Conservation (phyloP, 768 basidiomycete species). For the Harrya chromipes region DNA sequence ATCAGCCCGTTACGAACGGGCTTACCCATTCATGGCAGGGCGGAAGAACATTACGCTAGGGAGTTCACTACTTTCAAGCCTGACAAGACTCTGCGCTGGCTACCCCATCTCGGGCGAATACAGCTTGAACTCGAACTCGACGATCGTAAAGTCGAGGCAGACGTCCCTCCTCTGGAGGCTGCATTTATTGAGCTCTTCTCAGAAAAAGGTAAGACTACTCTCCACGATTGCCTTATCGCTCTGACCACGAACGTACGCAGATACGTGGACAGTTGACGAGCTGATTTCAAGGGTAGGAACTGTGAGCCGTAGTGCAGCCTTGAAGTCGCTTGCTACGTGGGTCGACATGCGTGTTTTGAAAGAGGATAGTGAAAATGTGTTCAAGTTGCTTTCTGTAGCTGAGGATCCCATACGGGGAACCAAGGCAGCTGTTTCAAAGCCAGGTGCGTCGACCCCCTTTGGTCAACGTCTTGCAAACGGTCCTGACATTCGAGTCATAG, state of each 20-base stretch:
- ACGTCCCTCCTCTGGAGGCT: slow-evolving; percentile 87
- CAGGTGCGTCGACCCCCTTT: slow-evolving; percentile 17
- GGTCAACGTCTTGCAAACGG: neutral
- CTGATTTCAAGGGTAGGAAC: slow-evolving; percentile 61
- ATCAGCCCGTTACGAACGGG: neutral
- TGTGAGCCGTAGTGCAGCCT: slow-evolving; percentile 58
- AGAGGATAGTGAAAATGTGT: slow-evolving; percentile 57
- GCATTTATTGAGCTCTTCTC: slow-evolving; percentile 87
- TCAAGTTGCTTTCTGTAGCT: slow-evolving; percentile 60
- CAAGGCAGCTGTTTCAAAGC: slow-evolving; percentile 19
- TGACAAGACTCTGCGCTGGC: slow-evolving; percentile 86
- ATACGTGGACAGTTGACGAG: slow-evolving; percentile 68
- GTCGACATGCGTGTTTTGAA: slow-evolving; percentile 77
- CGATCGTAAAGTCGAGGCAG: slow-evolving; percentile 71
- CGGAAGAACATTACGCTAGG: slow-evolving; percentile 72
- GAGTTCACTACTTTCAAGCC: slow-evolving; percentile 85
- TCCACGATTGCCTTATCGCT: neutral
- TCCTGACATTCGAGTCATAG: slow-evolving; percentile 5
- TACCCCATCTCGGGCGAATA: slow-evolving; percentile 86
- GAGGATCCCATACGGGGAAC: slow-evolving; percentile 41
- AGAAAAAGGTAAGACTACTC: slow-evolving; percentile 46
- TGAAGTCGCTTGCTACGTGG: slow-evolving; percentile 83
- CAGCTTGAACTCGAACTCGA: slow-evolving; percentile 76
- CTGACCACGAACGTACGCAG: slow-evolving; percentile 33
- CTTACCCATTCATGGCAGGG: slow-evolving; percentile 37